phyloP scores from a whole-genome alignment of 2,329 filamentous ascomycete species.

The Cercospora zeina region DNA sequence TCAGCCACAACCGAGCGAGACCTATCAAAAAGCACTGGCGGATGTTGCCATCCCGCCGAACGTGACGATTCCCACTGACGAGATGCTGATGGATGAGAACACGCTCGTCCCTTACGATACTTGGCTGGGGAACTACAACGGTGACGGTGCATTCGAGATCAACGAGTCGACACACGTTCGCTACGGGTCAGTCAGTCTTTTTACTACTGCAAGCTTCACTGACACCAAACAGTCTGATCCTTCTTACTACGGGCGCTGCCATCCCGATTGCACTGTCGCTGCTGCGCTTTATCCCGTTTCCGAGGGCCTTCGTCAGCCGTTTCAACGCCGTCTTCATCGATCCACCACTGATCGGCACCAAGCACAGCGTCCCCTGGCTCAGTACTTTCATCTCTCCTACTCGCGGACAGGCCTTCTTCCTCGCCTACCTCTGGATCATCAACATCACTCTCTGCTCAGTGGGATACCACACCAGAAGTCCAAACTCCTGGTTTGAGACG shows the following conservation, averaged over 20 bases:
- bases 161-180: slow-evolving; percentile 38
- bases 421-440: slow-evolving; percentile 35
- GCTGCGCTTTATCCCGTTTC: slow-evolving; percentile 26
- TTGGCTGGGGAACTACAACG: slow-evolving; percentile 37
- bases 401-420: slow-evolving; percentile 35
- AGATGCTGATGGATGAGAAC: slow-evolving; percentile 37
- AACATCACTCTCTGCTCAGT: slow-evolving; percentile 38
- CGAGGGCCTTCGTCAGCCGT: slow-evolving; percentile 11
- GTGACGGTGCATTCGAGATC: slow-evolving; percentile 35
- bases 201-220: background rate
- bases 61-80: slow-evolving; percentile 10
- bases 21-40: slow-evolving; percentile 34
- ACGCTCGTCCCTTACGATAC: slow-evolving; percentile 36
- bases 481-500: slow-evolving; percentile 34
- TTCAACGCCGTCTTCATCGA: slow-evolving; percentile 28
- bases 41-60: slow-evolving; percentile 32
- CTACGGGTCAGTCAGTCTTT: slow-evolving; percentile 34
- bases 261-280: slow-evolving; percentile 28
- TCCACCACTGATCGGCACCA: slow-evolving; percentile 21
- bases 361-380: slow-evolving; percentile 15
- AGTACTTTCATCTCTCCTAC: slow-evolving; percentile 31
- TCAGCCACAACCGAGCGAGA: slow-evolving; percentile 29
- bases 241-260: slow-evolving; percentile 27
- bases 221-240: slow-evolving; percentile 24
- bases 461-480: slow-evolving; percentile 29